Percentiles rank a stretch among this genome's conserved stretches.
phyloP scores from a whole-genome alignment of 2,329 filamentous ascomycete genomes.

The Ampelomyces quisqualis region DNA sequence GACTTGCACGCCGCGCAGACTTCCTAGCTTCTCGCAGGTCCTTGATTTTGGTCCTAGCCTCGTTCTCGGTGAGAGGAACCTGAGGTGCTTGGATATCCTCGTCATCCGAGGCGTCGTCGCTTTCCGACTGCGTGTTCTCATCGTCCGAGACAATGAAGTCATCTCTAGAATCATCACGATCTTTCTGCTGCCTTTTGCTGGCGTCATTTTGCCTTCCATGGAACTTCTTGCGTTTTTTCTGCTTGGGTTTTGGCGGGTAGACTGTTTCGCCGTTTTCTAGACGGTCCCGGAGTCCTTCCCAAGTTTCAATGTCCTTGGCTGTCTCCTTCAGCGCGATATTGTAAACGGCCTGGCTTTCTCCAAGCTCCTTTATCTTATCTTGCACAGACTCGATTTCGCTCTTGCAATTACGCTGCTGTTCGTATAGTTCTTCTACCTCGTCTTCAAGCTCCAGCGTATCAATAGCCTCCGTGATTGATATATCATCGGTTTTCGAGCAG shows the following conservation, averaged over 20 bases:
- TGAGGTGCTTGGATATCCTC: conserved; percentile 25
- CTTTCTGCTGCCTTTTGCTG: conserved; percentile 21
- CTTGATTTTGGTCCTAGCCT: conserved; percentile 48
- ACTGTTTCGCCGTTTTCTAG: conserved; percentile 47
- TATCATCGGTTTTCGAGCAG: conserved; percentile 64
- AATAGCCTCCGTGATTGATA: conserved; percentile 51
- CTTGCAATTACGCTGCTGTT: conserved; percentile 21
- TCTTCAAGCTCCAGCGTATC: conserved; percentile 43
- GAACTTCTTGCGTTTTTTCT: conserved; percentile 47
- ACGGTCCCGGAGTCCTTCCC: conserved; percentile 46
- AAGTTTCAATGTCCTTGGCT: conserved; percentile 50
- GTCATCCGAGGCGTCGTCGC: conserved; percentile 23
- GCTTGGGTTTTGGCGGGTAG: conserved; percentile 38
- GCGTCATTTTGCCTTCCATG: conserved; percentile 3
- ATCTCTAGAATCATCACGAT: conserved; percentile 16
- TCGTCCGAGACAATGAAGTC: conserved; percentile 20
- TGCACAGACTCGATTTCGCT: conserved; percentile 19
- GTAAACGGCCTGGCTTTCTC: conserved; percentile 41
- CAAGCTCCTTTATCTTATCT: conserved; percentile 27
- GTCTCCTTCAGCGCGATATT: conserved; percentile 37
- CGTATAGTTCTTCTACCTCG: conserved; percentile 29
- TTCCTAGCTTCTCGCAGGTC: conserved; percentile 50
- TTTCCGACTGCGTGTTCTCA: conserved; percentile 26
- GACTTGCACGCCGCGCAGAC: conserved; percentile 37
- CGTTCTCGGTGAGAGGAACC: conserved; percentile 44